phyloP scores from a whole-genome alignment of 257 asterid genomes.

The Cordia subcordata region DNA sequence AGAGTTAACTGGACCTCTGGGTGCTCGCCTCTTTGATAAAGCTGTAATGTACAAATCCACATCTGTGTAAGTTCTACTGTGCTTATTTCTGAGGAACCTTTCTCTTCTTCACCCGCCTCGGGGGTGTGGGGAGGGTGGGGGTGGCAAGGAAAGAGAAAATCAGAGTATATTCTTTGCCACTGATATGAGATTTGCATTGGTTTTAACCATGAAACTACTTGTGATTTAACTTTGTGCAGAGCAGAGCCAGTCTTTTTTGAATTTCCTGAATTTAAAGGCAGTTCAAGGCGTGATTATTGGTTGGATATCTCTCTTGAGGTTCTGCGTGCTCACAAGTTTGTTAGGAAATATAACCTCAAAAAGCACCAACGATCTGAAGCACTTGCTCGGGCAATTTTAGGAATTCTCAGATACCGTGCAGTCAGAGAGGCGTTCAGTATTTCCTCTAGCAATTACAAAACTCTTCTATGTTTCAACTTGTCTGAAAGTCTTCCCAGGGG shows the following conservation, averaged over 20 bases:
- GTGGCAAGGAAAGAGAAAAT: no score
- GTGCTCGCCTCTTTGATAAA: constrained; percentile 91
- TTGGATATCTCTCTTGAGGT: constrained; percentile 81
- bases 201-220: constrained; percentile 16
- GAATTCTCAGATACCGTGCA: constrained; percentile 74
- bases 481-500: constrained; percentile 96
- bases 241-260: constrained; percentile 83
- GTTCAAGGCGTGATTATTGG: constrained; percentile 90
- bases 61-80: constrained; percentile 49
- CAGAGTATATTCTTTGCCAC: no score
- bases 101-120: no score
- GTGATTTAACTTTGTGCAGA: constrained; percentile 47
- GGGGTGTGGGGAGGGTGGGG: no score
- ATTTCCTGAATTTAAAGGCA: constrained; percentile 91
- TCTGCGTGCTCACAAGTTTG: constrained; percentile 63
- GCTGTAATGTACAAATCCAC: constrained; percentile 92
- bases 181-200: neutral
- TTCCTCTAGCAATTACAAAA: constrained; percentile 62
- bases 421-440: constrained; percentile 68
- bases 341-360: constrained; percentile 56
- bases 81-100: constrained; percentile 22
- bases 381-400: constrained; percentile 74
- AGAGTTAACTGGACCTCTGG: constrained; percentile 93
- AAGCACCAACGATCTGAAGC: constrained; percentile 65
- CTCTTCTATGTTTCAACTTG: constrained; percentile 83